Evolutionary conservation across 2,329 filamentous ascomycete species (phyloP).

Genomic region (Trichoderma sp.): DNA sequence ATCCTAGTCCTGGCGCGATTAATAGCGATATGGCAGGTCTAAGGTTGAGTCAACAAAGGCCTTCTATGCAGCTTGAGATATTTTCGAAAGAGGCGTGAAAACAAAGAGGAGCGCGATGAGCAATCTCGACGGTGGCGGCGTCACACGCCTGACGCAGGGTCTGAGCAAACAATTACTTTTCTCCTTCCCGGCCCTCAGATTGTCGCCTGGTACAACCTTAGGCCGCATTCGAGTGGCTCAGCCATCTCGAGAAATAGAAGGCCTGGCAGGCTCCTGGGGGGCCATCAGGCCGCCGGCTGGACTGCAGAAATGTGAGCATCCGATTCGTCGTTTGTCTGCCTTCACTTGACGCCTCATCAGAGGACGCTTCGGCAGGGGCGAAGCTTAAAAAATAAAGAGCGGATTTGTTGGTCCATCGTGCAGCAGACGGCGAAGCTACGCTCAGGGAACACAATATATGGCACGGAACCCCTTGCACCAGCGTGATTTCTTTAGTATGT

Average conservation of each 20-base stretch:
- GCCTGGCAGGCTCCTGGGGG: neutral
- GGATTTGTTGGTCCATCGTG: neutral
- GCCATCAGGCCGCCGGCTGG: neutral
- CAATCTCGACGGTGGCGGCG: neutral
- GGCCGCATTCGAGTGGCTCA: slow-evolving; percentile 16
- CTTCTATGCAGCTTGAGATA: neutral
- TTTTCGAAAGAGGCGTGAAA: neutral
- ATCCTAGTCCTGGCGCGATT: neutral
- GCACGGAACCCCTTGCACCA: neutral
- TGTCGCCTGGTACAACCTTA: slow-evolving; percentile 18
- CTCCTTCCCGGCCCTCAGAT: slow-evolving; percentile 4
- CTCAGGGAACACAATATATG: neutral
- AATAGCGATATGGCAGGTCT: neutral
- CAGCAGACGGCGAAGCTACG: neutral
- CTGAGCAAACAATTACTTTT: slow-evolving; percentile 1
- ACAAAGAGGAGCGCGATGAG: neutral
- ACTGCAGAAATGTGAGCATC: neutral
- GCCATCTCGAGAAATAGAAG: neutral
- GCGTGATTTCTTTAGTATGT: neutral
- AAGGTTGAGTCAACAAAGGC: neutral
- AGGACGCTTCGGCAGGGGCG: neutral
- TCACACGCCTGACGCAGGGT: neutral
- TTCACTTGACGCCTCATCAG: slow-evolving; percentile 1
- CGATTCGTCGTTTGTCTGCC: neutral
- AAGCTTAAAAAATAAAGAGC: neutral